Evolutionary conservation across 768 basidiomycete species (phyloP).

Genomic region (Cubamyces lactineus): DNA sequence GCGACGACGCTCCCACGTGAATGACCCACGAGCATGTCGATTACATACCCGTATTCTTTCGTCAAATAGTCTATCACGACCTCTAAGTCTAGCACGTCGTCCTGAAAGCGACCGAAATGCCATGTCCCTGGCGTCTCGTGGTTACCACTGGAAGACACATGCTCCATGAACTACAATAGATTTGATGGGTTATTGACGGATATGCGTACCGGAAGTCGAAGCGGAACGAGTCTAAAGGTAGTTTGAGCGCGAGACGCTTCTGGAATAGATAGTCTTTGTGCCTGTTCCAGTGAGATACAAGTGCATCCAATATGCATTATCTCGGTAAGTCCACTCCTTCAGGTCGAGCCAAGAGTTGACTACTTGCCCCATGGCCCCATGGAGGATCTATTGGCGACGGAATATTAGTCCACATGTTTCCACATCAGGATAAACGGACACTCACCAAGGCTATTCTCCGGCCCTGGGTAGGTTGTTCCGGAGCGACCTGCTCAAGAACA

Average conservation of each 20-base stretch:
- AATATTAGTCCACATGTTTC: constrained; percentile 6
- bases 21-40: constrained; percentile 76
- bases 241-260: constrained; percentile 62
- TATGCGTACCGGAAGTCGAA: constrained; percentile 79
- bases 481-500: constrained; percentile 61
- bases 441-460: constrained; percentile 68
- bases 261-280: constrained; percentile 88
- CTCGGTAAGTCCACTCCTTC: not conserved
- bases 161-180: not conserved
- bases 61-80: constrained; percentile 67
- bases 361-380: constrained; percentile 77
- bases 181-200: too few species aligned
- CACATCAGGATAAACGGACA: constrained; percentile 25
- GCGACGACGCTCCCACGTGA: constrained; percentile 75
- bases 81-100: constrained; percentile 68
- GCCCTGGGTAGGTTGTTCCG: constrained; percentile 53
- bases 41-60: constrained; percentile 60
- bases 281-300: constrained; percentile 41
- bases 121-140: constrained; percentile 75
- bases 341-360: too few species aligned
- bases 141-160: constrained; percentile 56
- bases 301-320: too few species aligned
- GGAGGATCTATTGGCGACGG: constrained; percentile 60
- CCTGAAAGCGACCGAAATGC: constrained; percentile 49
- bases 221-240: constrained; percentile 81